phyloP scores from a whole-genome alignment of 306 rosid species.

The Acacia acuminata region DNA sequence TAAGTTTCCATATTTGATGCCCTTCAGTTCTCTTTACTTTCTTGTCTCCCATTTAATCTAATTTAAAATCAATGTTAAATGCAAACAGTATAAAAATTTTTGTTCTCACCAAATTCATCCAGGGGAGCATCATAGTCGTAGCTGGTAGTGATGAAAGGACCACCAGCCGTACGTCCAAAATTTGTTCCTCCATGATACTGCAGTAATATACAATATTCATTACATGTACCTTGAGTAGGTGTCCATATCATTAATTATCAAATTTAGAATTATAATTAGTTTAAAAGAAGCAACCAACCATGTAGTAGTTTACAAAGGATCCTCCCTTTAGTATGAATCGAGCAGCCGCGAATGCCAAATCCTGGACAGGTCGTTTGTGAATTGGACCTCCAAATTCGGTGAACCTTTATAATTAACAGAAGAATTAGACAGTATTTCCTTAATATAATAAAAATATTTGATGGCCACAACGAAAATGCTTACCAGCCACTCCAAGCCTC shows the following conservation, averaged over 20 bases:
- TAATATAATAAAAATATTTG: constrained; percentile 18
- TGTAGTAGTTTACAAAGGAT: constrained; percentile 91
- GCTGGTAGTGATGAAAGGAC: constrained; percentile 98
- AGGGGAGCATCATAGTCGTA: constrained; percentile 98
- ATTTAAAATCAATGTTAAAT: background rate
- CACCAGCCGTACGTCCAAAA: constrained; percentile 99
- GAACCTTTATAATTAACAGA: constrained; percentile 62
- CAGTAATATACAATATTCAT: constrained; percentile 6
- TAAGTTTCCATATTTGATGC: background rate
- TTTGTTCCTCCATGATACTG: constrained; percentile 99
- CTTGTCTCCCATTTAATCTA: background rate
- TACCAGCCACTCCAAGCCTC: constrained; percentile 99
- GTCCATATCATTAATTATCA: constrained; percentile 18
- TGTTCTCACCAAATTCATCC: constrained; percentile 91
- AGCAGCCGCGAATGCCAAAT: constrained; percentile 90
- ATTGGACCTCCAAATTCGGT: constrained; percentile 88
- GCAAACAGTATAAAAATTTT: background rate
- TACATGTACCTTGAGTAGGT: constrained; percentile 24
- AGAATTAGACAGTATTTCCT: constrained; percentile 12
- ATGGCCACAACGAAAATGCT: constrained; percentile 27
- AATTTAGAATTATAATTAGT: constrained; percentile 22
- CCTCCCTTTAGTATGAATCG: constrained; percentile 91
- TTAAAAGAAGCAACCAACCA: constrained; percentile 80
- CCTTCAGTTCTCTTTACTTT: background rate
- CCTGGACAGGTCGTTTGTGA: constrained; percentile 92